Evolutionary conservation across 805 yeast species (phyloP).

Genomic region (Diddensiella santjacobensis): DNA sequence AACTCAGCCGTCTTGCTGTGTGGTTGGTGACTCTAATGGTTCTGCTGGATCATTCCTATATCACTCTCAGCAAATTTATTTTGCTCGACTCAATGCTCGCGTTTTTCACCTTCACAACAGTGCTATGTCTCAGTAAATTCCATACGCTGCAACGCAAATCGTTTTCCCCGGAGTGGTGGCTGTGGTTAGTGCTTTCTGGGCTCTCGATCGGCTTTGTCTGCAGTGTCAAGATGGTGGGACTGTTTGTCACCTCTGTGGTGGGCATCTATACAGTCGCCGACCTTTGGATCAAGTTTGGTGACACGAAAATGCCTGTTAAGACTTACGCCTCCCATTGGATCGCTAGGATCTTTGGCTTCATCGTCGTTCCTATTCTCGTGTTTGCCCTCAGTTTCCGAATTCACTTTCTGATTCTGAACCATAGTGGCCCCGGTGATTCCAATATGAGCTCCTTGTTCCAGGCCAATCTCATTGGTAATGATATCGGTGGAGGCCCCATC

Average conservation of each 20-base stretch:
- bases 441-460: slow-evolving; percentile 88
- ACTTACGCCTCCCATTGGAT: slow-evolving; percentile 59
- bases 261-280: slow-evolving; percentile 89
- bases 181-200: slow-evolving; percentile 84
- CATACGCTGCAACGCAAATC: slow-evolving; percentile 55
- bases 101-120: slow-evolving; percentile 82
- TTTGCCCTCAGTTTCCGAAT: slow-evolving; percentile 72
- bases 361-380: slow-evolving; percentile 65
- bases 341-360: slow-evolving; percentile 59
- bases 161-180: slow-evolving; percentile 88
- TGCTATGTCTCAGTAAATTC: slow-evolving; percentile 67
- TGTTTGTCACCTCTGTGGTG: slow-evolving; percentile 79
- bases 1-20: slow-evolving; percentile 63
- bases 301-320: slow-evolving; percentile 35
- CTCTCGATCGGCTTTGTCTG: slow-evolving; percentile 83
- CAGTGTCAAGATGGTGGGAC: slow-evolving; percentile 95
- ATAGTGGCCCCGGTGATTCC: slow-evolving; percentile 91
- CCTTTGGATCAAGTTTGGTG: slow-evolving; percentile 81
- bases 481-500: slow-evolving; percentile 63
- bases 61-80: slow-evolving; percentile 84
- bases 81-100: slow-evolving; percentile 87
- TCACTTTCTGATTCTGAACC: slow-evolving; percentile 71
- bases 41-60: slow-evolving; percentile 74
- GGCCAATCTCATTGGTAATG: slow-evolving; percentile 70
- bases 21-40: slow-evolving; percentile 76